These are phyloP conservation scores for Isochrysis galbana DNA, from an alignment of 78 protist genomes.

Conservation along the genomic window DNA sequence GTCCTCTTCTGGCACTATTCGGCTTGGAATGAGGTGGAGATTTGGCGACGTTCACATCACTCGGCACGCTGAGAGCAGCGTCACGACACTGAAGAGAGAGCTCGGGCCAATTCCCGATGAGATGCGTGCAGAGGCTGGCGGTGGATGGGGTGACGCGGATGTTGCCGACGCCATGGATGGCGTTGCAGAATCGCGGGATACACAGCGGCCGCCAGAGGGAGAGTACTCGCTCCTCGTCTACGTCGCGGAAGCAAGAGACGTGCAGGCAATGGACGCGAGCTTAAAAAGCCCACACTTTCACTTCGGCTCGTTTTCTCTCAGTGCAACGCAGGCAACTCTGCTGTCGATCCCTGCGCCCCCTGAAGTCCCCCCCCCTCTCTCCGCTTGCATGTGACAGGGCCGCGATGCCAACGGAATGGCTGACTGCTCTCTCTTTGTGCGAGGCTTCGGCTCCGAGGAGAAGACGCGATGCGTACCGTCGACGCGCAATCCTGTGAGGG, in stretches of 20 bases:
- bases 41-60: background rate
- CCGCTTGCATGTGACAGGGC: too few relatives aligned
- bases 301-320: too few relatives aligned
- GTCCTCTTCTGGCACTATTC: background rate
- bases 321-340: too few relatives aligned
- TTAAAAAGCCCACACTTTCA: too few relatives aligned
- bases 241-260: background rate
- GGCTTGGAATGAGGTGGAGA: background rate
- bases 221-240: background rate
- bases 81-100: background rate
- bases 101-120: background rate
- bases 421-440: background rate
- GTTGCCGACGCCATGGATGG: background rate
- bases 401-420: background rate
- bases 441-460: background rate
- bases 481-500: background rate
- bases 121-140: background rate
- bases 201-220: background rate
- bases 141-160: background rate
- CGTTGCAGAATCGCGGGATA: background rate
- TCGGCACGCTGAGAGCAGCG: background rate
- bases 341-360: too few relatives aligned
- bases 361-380: too few relatives aligned
- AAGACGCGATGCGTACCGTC: background rate
- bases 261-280: too few relatives aligned